phyloP scores from a whole-genome alignment of 352 stramenopile species.

The Globisporangium apiculatum region DNA sequence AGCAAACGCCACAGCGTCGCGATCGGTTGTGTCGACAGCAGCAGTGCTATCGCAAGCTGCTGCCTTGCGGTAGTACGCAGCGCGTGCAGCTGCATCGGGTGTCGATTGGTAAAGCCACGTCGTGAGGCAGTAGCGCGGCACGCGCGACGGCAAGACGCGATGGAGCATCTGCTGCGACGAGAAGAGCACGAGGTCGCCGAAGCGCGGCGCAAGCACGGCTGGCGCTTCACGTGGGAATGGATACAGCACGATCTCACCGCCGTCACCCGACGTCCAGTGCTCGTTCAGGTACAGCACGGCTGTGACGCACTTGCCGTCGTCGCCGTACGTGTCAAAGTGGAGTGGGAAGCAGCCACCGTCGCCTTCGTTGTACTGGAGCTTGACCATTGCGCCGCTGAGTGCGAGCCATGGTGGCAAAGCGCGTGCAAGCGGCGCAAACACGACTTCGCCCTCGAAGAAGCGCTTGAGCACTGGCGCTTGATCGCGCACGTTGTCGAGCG shows the following conservation, averaged over 20 bases:
- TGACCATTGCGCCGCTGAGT: slow-evolving; percentile 52
- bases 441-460: slow-evolving; percentile 54
- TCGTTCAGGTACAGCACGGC: slow-evolving; percentile 84
- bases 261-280: slow-evolving; percentile 55
- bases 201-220: slow-evolving; percentile 40
- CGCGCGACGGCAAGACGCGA: slow-evolving; percentile 45
- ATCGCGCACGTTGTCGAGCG: slow-evolving; percentile 26
- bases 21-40: too few species aligned
- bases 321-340: slow-evolving; percentile 82
- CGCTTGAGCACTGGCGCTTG: slow-evolving; percentile 36
- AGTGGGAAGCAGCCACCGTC: slow-evolving; percentile 75
- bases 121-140: slow-evolving; percentile 52
- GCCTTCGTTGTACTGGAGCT: slow-evolving; percentile 78
- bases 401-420: slow-evolving; percentile 34
- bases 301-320: slow-evolving; percentile 79
- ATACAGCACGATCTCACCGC: slow-evolving; percentile 77
- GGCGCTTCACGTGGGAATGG: slow-evolving; percentile 54
- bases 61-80: slow-evolving; percentile 16
- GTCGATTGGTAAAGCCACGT: slow-evolving; percentile 59
- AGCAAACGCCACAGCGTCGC: slow-evolving; percentile 8
- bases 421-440: slow-evolving; percentile 34
- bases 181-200: slow-evolving; percentile 72
- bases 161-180: slow-evolving; percentile 78
- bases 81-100: slow-evolving; percentile 16
- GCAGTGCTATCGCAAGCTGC: not conserved